phyloP scores from a whole-genome alignment of 306 rosid species.

The Ceratonia siliqua region DNA sequence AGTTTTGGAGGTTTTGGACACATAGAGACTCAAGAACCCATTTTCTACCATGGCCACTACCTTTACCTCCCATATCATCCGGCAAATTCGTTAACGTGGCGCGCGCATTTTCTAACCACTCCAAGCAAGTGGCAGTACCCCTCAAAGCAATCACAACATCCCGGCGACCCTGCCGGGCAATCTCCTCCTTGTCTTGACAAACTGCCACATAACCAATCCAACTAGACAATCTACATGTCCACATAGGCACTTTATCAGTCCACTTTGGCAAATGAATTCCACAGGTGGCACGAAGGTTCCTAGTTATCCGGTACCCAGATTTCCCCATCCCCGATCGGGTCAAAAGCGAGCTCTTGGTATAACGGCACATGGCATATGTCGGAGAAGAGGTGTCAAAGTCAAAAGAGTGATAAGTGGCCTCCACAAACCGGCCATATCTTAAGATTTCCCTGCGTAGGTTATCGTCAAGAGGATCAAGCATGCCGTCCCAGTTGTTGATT shows the following conservation, averaged over 20 bases:
- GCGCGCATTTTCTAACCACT: constrained; percentile 85
- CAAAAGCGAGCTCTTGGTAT: constrained; percentile 2
- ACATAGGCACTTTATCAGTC: constrained; percentile 10
- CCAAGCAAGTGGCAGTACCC: constrained; percentile 75
- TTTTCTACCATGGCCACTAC: constrained; percentile 62
- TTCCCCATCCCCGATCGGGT: background rate
- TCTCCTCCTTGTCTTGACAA: constrained; percentile 56
- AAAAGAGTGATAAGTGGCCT: constrained; percentile 67
- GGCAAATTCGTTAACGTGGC: constrained; percentile 55
- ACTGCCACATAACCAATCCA: constrained; percentile 88
- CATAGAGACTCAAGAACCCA: constrained; percentile 75
- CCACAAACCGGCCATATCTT: constrained; percentile 69
- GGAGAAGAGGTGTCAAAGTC: constrained; percentile 35
- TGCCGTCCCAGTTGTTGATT: constrained; percentile 61
- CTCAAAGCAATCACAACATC: constrained; percentile 71
- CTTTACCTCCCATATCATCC: background rate
- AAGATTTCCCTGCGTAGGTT: constrained; percentile 73
- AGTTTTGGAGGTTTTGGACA: constrained; percentile 38
- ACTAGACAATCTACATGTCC: constrained; percentile 44
- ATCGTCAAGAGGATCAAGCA: constrained; percentile 82
- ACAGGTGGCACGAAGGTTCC: constrained; percentile 36
- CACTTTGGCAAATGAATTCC: constrained; percentile 35
- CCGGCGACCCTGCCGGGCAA: constrained; percentile 62
- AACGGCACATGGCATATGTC: constrained; percentile 36
- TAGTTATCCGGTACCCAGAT: constrained; percentile 32